These are phyloP conservation scores for Ustilago hordei DNA, from an alignment of 1,284 basidiomycete species.

Conservation along the genomic window DNA sequence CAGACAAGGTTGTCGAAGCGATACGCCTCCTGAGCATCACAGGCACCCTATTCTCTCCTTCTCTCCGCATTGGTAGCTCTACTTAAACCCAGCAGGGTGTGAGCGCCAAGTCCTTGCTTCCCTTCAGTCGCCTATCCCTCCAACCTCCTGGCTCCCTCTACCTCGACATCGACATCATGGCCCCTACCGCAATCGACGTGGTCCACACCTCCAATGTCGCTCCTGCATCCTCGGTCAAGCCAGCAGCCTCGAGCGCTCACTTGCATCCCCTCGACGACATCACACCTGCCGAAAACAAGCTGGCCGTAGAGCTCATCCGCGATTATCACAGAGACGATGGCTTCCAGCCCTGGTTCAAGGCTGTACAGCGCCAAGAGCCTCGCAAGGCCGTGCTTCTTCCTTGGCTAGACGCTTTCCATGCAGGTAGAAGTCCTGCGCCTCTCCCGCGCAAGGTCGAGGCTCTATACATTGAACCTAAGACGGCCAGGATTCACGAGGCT, in stretches of 20 bases:
- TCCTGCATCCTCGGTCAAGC: conserved; percentile 8
- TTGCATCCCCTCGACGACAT: conserved; percentile 42
- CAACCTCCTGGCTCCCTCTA: neutral
- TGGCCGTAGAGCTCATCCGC: conserved; percentile 31
- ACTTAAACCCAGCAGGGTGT: neutral
- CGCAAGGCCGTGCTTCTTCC: conserved; percentile 35
- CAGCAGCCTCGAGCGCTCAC: conserved; percentile 3
- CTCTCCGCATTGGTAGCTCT: neutral
- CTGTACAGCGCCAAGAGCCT: conserved; percentile 40
- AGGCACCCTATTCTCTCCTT: neutral
- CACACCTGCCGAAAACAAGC: conserved; percentile 28
- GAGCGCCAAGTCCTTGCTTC: neutral
- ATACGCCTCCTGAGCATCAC: neutral
- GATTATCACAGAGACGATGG: conserved; percentile 17
- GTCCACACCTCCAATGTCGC: conserved; percentile 2
- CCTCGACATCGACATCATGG: conserved; percentile 9
- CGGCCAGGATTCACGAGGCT: conserved; percentile 29
- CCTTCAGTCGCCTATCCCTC: neutral
- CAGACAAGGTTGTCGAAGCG: neutral
- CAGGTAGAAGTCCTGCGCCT: conserved; percentile 11
- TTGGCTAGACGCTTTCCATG: conserved; percentile 43
- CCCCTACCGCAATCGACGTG: conserved; percentile 27
- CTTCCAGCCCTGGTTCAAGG: conserved; percentile 45
- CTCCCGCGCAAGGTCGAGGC: conserved; percentile 34
- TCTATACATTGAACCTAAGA: conserved; percentile 32